These are phyloP conservation scores for Podila verticillata DNA, from an alignment of 192 early-diverging fungal species.

Conservation along the genomic window DNA sequence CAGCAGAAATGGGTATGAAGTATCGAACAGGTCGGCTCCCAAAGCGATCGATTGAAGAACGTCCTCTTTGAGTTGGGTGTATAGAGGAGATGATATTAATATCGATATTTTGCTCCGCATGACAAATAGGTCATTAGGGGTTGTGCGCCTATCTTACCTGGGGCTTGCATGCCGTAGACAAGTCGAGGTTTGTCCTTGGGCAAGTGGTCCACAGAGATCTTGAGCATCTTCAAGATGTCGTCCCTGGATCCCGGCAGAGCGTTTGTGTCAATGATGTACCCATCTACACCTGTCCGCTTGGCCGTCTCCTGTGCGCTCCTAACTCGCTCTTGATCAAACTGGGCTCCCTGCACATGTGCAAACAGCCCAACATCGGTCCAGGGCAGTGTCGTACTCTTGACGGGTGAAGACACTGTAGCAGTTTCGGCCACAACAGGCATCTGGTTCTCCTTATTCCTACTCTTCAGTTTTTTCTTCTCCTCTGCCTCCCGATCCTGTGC, in stretches of 20 bases:
- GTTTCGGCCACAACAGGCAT: neutral
- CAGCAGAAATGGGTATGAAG: slow-evolving; percentile 68
- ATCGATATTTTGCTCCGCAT: too few species aligned
- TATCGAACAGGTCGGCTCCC: slow-evolving; percentile 81
- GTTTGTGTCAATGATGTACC: slow-evolving; percentile 61
- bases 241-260: slow-evolving; percentile 34
- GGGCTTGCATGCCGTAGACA: slow-evolving; percentile 60
- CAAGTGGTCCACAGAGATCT: slow-evolving; percentile 57
- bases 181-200: slow-evolving; percentile 66
- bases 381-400: neutral
- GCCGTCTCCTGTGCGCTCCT: slow-evolving; percentile 57
- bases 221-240: slow-evolving; percentile 51
- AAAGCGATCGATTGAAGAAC: slow-evolving; percentile 58
- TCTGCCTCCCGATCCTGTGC: slow-evolving; percentile 21
- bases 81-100: too few species aligned
- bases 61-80: slow-evolving; percentile 40
- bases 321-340: slow-evolving; percentile 56
- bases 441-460: neutral
- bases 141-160: slow-evolving; percentile 41
- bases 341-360: slow-evolving; percentile 58
- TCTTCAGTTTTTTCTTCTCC: slow-evolving; percentile 41
- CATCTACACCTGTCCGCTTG: slow-evolving; percentile 58
- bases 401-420: neutral
- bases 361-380: slow-evolving; percentile 54
- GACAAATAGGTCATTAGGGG: too few species aligned